Percentiles rank a stretch among this genome's conserved stretches.
These are phyloP conservation scores for Penicillium hordei DNA, from an alignment of 2,329 filamentous ascomycete species.

Conservation along the genomic window DNA sequence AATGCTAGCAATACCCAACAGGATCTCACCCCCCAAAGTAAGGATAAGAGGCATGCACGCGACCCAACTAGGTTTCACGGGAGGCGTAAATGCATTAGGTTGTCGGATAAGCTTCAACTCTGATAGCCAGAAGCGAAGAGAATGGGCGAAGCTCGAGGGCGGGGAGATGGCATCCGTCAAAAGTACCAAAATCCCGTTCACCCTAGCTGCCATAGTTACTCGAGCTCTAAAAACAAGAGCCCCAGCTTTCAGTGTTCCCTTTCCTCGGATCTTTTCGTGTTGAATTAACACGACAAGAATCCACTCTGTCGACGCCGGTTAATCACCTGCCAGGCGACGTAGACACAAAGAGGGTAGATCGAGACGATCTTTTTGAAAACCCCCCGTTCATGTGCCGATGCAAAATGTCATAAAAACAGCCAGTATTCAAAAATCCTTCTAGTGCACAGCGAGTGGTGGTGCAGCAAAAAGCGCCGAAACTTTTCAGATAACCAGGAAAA, in stretches of 20 bases:
- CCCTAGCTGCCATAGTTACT: conserved; percentile 10
- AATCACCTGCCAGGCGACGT: conserved; percentile 20
- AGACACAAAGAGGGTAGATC: conserved; percentile 13
- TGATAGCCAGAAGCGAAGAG: conserved; percentile 17
- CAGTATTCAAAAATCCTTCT: conserved; percentile 29
- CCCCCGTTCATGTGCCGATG: conserved; percentile 33
- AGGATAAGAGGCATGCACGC: conserved; percentile 4
- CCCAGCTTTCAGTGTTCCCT: conserved; percentile 1
- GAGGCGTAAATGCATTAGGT: conserved; percentile 1
- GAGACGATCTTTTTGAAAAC: conserved; percentile 2
- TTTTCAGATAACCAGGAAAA: conserved; percentile 22
- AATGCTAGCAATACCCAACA: conserved; percentile 23
- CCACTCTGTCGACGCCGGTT: conserved; percentile 13
- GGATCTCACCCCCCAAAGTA: conserved; percentile 5
- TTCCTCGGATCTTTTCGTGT: conserved; percentile 1
- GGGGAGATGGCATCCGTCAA: conserved; percentile 19
- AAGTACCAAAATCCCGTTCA: conserved; percentile 6
- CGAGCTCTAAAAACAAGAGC: conserved; percentile 1
- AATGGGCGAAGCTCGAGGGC: conserved; percentile 3
- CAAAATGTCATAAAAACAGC: conserved; percentile 31
- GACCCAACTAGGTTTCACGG: neutral
- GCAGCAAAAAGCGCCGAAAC: conserved; percentile 34
- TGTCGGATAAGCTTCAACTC: conserved; percentile 18
- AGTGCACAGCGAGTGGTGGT: conserved; percentile 44
- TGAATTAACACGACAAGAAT: neutral